phyloP scores from a whole-genome alignment of 2,329 filamentous ascomycete genomes.

The Pseudogymnoascus sp. region DNA sequence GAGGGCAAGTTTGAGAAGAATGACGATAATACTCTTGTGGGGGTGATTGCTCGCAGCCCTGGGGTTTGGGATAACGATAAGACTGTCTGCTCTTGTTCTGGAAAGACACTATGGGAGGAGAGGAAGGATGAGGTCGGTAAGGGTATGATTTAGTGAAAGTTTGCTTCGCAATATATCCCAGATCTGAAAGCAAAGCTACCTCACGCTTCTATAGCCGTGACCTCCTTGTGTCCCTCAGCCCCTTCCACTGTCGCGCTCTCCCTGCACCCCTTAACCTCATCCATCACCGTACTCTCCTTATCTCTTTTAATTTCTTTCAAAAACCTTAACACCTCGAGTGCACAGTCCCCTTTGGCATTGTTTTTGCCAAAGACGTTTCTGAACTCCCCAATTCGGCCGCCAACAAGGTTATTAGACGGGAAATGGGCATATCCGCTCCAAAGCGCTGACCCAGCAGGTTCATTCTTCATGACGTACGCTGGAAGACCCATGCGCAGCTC shows the following conservation, averaged over 20 bases:
- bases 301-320: conserved; percentile 27
- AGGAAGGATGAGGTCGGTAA: conserved; percentile 78
- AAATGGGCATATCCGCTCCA: conserved; percentile 26
- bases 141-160: conserved; percentile 68
- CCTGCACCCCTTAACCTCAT: conserved; percentile 5
- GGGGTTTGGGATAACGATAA: conserved; percentile 99
- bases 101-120: conserved; percentile 98
- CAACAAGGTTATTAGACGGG: conserved; percentile 18
- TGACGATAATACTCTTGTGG: conserved; percentile 77
- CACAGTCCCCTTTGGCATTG: conserved; percentile 38
- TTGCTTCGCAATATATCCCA: conserved; percentile 1
- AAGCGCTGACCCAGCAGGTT: conserved; percentile 14
- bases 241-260: not conserved
- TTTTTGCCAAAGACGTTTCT: conserved; percentile 36
- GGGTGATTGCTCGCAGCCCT: conserved; percentile 88
- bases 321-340: conserved; percentile 30
- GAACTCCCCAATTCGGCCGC: conserved; percentile 23
- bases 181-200: not conserved
- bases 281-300: conserved; percentile 13
- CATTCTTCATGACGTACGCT: conserved; percentile 20
- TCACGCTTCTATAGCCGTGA: not conserved
- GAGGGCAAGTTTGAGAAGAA: conserved; percentile 56
- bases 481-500: conserved; percentile 23
- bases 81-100: conserved; percentile 93
- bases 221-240: not conserved